Percentiles rank a stretch among this genome's conserved stretches.
Conservation (phyloP, 768 basidiomycete genomes). For the Pisolithus orientalis region DNA sequence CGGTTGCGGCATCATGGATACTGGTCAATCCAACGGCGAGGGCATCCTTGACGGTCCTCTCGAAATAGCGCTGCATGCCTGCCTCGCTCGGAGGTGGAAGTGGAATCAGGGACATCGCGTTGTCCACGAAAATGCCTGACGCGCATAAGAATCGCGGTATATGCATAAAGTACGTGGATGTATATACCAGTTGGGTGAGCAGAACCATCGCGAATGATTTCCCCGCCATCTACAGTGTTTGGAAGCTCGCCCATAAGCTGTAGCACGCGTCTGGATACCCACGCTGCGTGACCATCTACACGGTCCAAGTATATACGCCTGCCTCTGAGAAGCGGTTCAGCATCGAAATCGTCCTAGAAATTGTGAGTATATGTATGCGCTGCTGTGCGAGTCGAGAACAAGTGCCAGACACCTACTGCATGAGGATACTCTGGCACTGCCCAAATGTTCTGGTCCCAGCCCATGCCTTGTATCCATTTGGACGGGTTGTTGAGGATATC, state of each 20-base stretch:
- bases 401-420: slow-evolving; percentile 41
- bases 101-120: slow-evolving; percentile 74
- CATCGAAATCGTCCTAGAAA: slow-evolving; percentile 62
- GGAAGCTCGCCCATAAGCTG: slow-evolving; percentile 60
- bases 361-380: neutral
- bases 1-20: slow-evolving; percentile 75
- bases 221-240: slow-evolving; percentile 59
- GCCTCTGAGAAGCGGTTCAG: slow-evolving; percentile 58
- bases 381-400: neutral
- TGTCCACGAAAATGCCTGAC: slow-evolving; percentile 75
- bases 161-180: neutral
- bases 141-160: neutral
- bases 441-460: slow-evolving; percentile 94
- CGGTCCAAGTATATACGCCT: slow-evolving; percentile 70
- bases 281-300: slow-evolving; percentile 80
- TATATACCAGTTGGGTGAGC: slow-evolving; percentile 64
- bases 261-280: slow-evolving; percentile 77
- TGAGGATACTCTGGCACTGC: slow-evolving; percentile 56
- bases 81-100: slow-evolving; percentile 54
- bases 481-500: slow-evolving; percentile 46
- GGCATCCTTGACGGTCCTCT: slow-evolving; percentile 60
- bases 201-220: slow-evolving; percentile 54
- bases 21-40: slow-evolving; percentile 77
- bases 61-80: slow-evolving; percentile 56
- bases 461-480: slow-evolving; percentile 78